Conservation (phyloP, 352 stramenopile genomes). For the Globisporangium lucens region DNA sequence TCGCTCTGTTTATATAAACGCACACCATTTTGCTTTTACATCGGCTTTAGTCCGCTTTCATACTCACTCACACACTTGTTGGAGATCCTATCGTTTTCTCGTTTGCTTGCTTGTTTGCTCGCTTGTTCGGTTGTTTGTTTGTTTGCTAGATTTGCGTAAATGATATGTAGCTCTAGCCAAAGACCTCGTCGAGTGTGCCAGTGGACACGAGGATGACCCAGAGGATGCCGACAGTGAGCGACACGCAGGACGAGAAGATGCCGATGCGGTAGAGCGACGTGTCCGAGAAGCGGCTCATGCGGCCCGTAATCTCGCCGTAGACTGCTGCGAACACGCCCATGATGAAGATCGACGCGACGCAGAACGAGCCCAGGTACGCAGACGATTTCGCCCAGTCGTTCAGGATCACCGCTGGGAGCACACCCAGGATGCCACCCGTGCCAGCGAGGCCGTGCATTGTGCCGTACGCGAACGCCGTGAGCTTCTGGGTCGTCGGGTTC, state of each 20-base stretch:
- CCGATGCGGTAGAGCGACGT: conserved; percentile 52
- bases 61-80: conserved; percentile 3
- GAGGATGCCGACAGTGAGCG: conserved; percentile 56
- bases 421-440: conserved; percentile 65
- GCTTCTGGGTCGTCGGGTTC: conserved; percentile 49
- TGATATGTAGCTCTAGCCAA: conserved; percentile 30
- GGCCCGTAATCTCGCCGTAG: conserved; percentile 72
- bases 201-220: conserved; percentile 70
- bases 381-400: conserved; percentile 67
- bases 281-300: conserved; percentile 59
- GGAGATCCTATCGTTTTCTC: not conserved
- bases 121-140: not conserved
- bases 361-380: conserved; percentile 86
- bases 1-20: not conserved
- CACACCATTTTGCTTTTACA: not conserved
- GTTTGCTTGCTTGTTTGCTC: not conserved
- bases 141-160: not conserved
- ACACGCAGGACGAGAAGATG: conserved; percentile 69
- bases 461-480: conserved; percentile 77
- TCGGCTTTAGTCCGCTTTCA: not conserved
- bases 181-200: conserved; percentile 68
- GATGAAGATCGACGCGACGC: conserved; percentile 75
- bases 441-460: conserved; percentile 86
- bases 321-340: conserved; percentile 85
- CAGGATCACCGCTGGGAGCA: conserved; percentile 86